Percentiles rank a stretch among this genome's conserved stretches.
Conservation (phyloP, 495 filamentous ascomycete species). For the Pyrenopolyporus hunteri region DNA sequence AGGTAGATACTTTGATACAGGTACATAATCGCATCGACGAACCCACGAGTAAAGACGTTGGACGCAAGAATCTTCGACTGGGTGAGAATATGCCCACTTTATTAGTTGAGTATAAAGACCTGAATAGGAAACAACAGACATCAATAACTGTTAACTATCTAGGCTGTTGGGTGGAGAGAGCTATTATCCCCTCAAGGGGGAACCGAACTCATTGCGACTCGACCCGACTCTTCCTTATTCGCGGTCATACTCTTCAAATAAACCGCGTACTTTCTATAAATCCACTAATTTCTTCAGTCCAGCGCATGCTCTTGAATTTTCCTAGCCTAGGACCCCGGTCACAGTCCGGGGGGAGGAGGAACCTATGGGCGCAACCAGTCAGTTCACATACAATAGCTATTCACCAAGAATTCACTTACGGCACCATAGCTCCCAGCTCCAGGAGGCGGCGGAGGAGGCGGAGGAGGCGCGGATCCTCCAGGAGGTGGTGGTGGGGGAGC, state of each 20-base stretch:
- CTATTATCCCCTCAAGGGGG: no score
- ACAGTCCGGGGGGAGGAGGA: constrained; percentile 63
- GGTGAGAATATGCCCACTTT: no score
- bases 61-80: no score
- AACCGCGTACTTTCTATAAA: not conserved
- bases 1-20: no score
- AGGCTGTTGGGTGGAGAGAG: not conserved
- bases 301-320: not conserved
- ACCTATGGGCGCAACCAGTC: constrained; percentile 46
- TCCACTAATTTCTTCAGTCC: not conserved
- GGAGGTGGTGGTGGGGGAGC: constrained; percentile 71
- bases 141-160: no score
- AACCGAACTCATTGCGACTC: no score
- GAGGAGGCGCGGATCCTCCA: constrained; percentile 55
- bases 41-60: no score
- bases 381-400: constrained; percentile 5
- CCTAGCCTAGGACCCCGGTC: not conserved
- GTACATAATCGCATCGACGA: no score
- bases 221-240: no score
- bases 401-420: constrained; percentile 52
- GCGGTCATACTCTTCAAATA: no score
- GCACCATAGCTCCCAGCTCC: constrained; percentile 69
- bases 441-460: constrained; percentile 67
- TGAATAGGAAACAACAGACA: no score
- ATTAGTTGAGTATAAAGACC: no score